phyloP scores from a whole-genome alignment of 2,329 filamentous ascomycete genomes.

The Apiospora sp. region DNA sequence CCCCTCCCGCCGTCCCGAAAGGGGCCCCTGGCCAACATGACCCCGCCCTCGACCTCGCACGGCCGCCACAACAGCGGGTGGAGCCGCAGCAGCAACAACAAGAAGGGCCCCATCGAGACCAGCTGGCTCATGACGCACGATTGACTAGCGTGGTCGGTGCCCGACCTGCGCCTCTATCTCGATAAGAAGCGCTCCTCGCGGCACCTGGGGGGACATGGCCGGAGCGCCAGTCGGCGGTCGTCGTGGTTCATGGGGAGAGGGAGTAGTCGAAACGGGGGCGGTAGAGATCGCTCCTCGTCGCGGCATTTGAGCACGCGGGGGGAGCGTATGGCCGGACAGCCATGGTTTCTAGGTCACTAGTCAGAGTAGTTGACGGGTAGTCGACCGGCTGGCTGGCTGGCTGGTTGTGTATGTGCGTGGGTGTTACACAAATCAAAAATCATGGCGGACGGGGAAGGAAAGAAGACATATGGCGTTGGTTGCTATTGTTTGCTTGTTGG shows the following conservation, averaged over 20 bases:
- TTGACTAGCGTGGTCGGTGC: conserved; percentile 17
- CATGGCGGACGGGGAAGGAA: not conserved
- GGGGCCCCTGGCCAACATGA: not conserved
- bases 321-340: not conserved
- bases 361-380: not conserved
- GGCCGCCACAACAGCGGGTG: not conserved
- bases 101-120: not conserved
- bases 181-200: conserved; percentile 6
- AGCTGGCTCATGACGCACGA: conserved; percentile 10
- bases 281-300: not conserved
- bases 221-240: not conserved
- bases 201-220: not conserved
- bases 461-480: not conserved
- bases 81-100: not conserved
- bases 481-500: not conserved
- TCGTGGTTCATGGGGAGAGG: not conserved
- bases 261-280: not conserved
- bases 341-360: not conserved
- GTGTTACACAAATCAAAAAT: not conserved
- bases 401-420: conserved; percentile 2
- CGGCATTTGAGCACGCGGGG: not conserved
- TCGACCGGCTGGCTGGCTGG: conserved; percentile 19
- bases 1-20: not conserved
- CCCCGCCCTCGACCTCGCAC: conserved; percentile 8
- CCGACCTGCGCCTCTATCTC: conserved; percentile 19